A percentile compares a stretch with the other conserved stretches of the same genome.
Evolutionary conservation across 805 yeast genomes (phyloP).

Genomic region (Zygosaccharomyces bailii): DNA sequence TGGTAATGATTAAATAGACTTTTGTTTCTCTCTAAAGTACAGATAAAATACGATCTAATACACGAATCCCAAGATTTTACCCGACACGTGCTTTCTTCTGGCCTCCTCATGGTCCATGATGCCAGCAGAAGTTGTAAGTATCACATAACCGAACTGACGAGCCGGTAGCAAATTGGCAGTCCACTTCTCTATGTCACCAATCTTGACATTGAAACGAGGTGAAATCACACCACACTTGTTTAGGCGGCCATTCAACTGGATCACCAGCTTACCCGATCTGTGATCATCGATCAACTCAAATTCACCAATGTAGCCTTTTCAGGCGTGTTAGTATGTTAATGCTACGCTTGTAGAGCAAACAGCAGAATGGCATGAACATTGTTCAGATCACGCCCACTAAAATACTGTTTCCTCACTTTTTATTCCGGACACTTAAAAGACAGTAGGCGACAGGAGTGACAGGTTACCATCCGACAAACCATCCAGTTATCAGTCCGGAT

Average conservation of each 20-base stretch:
- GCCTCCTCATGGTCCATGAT: conserved; percentile 99
- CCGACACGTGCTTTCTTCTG: conserved; percentile 98
- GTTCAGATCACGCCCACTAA: background rate
- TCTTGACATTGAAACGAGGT: conserved; percentile 96
- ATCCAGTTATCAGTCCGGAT: conserved; percentile 98
- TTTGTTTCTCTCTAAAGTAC: background rate
- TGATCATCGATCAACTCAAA: conserved; percentile 98
- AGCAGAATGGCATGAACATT: conserved; percentile 1
- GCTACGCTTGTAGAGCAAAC: conserved; percentile 51
- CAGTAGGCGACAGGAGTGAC: conserved; percentile 78
- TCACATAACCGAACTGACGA: conserved; percentile 97
- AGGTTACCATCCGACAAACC: conserved; percentile 63
- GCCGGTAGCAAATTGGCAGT: conserved; percentile 97
- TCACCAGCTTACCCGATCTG: conserved; percentile 97
- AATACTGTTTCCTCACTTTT: conserved; percentile 14
- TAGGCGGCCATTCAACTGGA: conserved; percentile 94
- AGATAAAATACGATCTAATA: conserved; percentile 49
- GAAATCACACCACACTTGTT: conserved; percentile 99
- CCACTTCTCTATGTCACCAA: conserved; percentile 96
- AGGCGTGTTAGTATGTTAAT: conserved; percentile 17
- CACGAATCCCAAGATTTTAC: conserved; percentile 96
- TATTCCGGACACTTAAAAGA: conserved; percentile 98
- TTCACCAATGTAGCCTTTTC: conserved; percentile 80
- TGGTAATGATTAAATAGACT: background rate
- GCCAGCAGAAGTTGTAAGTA: conserved; percentile 98